phyloP scores from a whole-genome alignment of 345 rosid species.

The Lepidium aucheri region DNA sequence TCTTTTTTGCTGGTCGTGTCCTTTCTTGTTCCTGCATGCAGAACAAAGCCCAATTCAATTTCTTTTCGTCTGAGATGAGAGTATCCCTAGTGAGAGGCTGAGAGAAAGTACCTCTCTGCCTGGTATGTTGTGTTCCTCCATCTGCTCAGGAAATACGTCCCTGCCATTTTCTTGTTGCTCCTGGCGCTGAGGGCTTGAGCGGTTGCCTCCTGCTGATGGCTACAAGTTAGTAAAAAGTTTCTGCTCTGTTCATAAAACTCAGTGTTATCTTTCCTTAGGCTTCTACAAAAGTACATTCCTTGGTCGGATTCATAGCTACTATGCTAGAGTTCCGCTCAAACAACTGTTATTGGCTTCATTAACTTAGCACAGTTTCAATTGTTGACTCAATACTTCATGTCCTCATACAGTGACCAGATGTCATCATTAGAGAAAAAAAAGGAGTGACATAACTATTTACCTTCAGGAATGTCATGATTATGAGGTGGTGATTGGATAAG shows the following conservation, averaged over 20 bases:
- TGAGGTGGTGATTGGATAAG: conserved; percentile 46
- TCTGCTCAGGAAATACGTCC: conserved; percentile 13
- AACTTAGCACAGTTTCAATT: background rate
- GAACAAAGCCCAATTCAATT: conserved; percentile 2
- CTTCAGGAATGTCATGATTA: conserved; percentile 38
- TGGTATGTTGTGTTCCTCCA: conserved; percentile 29
- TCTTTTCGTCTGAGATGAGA: background rate
- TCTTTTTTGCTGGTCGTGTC: conserved; percentile 37
- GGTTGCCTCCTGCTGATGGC: conserved; percentile 37
- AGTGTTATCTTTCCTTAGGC: no score
- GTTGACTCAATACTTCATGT: background rate
- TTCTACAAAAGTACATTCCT: no score
- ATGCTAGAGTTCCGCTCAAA: conserved; percentile 4
- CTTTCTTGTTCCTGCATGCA: conserved; percentile 42
- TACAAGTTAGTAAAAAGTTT: conserved; percentile 12
- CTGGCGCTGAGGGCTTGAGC: conserved; percentile 28
- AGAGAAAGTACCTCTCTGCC: conserved; percentile 37
- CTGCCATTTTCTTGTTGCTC: conserved; percentile 10
- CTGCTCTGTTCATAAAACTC: conserved; percentile 2
- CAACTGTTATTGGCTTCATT: conserved; percentile 4
- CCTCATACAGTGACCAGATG: conserved; percentile 6
- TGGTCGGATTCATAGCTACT: no score
- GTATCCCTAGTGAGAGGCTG: conserved; percentile 9
- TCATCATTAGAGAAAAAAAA: background rate
- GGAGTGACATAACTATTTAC: conserved; percentile 29